Conservation (phyloP, 1,284 basidiomycete genomes). For the Coniferiporia weirii region DNA sequence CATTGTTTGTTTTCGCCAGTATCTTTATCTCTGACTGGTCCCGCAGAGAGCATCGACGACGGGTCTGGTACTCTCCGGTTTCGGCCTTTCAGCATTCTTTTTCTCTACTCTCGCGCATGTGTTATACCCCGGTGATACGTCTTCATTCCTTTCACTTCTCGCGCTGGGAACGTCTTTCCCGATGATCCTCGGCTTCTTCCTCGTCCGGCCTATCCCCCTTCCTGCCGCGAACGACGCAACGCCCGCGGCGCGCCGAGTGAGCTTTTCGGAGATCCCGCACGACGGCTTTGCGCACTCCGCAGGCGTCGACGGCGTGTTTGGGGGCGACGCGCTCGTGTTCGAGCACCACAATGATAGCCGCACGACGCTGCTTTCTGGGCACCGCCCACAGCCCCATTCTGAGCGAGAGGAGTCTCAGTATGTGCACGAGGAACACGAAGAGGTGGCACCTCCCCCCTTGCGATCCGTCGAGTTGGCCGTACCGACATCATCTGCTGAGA, state of each 20-base stretch:
- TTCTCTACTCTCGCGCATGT: constrained; percentile 66
- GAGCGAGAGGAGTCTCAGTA: constrained; percentile 1
- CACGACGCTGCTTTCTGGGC: constrained; percentile 14
- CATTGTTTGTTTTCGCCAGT: background rate
- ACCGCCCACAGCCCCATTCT: background rate
- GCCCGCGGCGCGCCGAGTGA: constrained; percentile 18
- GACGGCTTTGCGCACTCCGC: constrained; percentile 16
- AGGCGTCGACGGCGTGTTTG: constrained; percentile 13
- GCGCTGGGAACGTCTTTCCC: constrained; percentile 65
- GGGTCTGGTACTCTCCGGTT: constrained; percentile 74
- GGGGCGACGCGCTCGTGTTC: constrained; percentile 13
- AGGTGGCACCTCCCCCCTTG: background rate
- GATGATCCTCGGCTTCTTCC: constrained; percentile 61
- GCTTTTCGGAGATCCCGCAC: constrained; percentile 7
- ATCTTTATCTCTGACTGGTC: background rate
- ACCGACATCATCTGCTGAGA: background rate
- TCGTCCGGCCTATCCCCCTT: constrained; percentile 56
- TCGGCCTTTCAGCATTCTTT: constrained; percentile 78
- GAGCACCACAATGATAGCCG: constrained; percentile 17
- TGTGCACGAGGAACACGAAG: constrained; percentile 16
- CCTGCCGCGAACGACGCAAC: constrained; percentile 25
- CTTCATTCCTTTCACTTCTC: constrained; percentile 64
- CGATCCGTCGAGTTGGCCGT: constrained; percentile 18
- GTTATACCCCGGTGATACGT: constrained; percentile 67
- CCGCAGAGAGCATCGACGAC: constrained; percentile 65